Percentiles rank a stretch among this genome's conserved stretches.
phyloP scores from a whole-genome alignment of 1,139 yeast genomes.

The Kurtzmaniella quercitrusa region DNA sequence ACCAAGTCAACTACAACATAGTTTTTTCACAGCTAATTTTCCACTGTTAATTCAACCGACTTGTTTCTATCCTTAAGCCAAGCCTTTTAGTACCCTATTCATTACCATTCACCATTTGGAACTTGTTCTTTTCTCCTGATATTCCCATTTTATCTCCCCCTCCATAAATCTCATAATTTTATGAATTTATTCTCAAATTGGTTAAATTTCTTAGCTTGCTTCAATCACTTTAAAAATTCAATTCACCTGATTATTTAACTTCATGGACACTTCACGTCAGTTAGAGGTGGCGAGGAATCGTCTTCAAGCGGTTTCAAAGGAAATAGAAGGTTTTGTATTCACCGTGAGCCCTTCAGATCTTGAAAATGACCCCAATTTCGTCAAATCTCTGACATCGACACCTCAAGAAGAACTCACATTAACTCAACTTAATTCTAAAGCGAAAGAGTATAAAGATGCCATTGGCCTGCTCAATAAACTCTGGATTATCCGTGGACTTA shows the following conservation, averaged over 20 bases:
- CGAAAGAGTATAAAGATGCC: slow-evolving; percentile 12
- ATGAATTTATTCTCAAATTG: background rate
- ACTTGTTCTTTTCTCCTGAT: no score
- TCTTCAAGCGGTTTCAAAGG: background rate
- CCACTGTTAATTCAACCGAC: no score
- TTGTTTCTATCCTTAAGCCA: no score
- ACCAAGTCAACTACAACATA: no score
- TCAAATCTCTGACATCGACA: background rate
- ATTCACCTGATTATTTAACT: background rate
- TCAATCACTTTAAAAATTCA: background rate
- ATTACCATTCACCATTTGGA: no score
- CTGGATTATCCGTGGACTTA: slow-evolving; percentile 18
- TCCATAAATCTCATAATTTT: no score
- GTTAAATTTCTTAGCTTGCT: background rate
- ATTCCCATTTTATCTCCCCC: no score
- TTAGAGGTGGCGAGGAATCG: slow-evolving; percentile 2
- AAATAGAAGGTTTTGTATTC: background rate
- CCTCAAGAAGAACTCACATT: slow-evolving; percentile 6
- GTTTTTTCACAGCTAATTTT: no score
- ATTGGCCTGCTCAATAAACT: slow-evolving; percentile 19
- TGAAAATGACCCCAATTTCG: slow-evolving; percentile 7
- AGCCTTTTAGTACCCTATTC: no score
- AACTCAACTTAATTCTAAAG: slow-evolving; percentile 18
- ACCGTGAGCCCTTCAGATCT: background rate
- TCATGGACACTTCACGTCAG: slow-evolving; percentile 3